These are phyloP conservation scores for Vigna unguiculata DNA, from an alignment of 306 rosid genomes.

Conservation along the genomic window DNA sequence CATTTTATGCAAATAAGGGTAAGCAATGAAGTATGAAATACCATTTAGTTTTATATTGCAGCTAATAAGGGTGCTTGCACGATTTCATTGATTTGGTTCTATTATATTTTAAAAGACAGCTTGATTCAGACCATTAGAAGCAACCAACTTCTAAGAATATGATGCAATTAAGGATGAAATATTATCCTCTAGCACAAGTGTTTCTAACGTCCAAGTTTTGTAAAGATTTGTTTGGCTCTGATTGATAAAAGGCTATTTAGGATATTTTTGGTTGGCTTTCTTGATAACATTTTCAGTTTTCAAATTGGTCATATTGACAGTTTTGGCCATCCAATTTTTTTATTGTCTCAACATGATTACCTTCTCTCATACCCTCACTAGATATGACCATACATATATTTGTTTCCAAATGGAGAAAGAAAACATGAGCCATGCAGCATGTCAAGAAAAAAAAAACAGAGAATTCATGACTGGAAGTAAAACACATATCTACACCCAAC, in stretches of 20 bases:
- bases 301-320: not conserved
- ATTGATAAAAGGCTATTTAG: not conserved
- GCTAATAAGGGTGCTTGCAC: not conserved
- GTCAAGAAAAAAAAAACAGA: not conserved
- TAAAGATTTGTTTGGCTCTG: not conserved
- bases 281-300: not conserved
- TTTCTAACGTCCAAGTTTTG: not conserved
- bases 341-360: not conserved
- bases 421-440: not conserved
- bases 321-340: not conserved
- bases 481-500: not conserved
- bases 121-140: not conserved
- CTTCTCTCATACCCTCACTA: no score
- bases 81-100: not conserved
- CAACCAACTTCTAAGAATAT: not conserved
- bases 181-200: not conserved
- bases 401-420: not conserved
- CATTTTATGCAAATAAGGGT: not conserved
- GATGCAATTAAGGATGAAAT: not conserved
- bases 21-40: not conserved
- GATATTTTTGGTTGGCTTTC: no score
- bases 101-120: not conserved
- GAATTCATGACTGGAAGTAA: not conserved
- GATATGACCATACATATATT: not conserved
- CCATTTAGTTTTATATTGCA: slow-evolving; percentile 2